Percentiles rank a stretch among this genome's conserved stretches.
phyloP scores from a whole-genome alignment of 2,329 filamentous ascomycete species.

The Cytospora paraplurivora region DNA sequence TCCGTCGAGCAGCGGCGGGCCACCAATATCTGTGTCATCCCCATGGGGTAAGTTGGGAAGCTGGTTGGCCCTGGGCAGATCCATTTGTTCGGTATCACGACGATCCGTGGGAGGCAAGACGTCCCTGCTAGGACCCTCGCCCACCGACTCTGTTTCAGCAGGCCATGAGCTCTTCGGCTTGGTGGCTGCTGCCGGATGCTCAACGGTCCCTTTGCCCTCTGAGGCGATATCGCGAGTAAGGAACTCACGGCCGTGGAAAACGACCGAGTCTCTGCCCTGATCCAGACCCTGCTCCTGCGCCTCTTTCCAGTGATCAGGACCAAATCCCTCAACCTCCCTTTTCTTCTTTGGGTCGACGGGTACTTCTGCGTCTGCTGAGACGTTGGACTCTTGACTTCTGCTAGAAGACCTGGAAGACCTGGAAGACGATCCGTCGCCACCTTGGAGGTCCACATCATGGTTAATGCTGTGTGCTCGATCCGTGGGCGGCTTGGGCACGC shows the following conservation, averaged over 20 bases:
- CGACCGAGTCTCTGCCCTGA: slow-evolving; percentile 69
- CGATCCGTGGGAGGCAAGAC: slow-evolving; percentile 54
- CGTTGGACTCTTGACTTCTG: slow-evolving; percentile 1
- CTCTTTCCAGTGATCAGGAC: slow-evolving; percentile 72
- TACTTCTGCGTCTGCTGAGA: slow-evolving; percentile 57
- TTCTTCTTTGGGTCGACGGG: slow-evolving; percentile 64
- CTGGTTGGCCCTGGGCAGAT: slow-evolving; percentile 68
- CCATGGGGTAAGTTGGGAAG: slow-evolving; percentile 68
- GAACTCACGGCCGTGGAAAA: slow-evolving; percentile 71
- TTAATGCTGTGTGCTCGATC: slow-evolving; percentile 68
- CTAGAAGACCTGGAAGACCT: slow-evolving; percentile 40
- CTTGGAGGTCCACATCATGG: slow-evolving; percentile 66
- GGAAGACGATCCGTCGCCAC: slow-evolving; percentile 35
- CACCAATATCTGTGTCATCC: slow-evolving; percentile 83
- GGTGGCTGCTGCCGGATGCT: slow-evolving; percentile 42
- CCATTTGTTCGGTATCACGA: slow-evolving; percentile 66
- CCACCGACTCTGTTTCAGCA: slow-evolving; percentile 39
- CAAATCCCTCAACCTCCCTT: slow-evolving; percentile 77
- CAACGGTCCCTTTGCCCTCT: slow-evolving; percentile 64
- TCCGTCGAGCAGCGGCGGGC: slow-evolving; percentile 63
- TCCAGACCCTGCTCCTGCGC: slow-evolving; percentile 63
- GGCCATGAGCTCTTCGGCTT: slow-evolving; percentile 24
- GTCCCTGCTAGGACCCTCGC: slow-evolving; percentile 49
- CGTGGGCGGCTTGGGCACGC: slow-evolving; percentile 14
- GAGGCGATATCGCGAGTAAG: slow-evolving; percentile 64